Evolutionary conservation across 2,329 filamentous ascomycete species (phyloP), one percentile per base, ranked within the genome.

Genomic region (Thielaviopsis euricoi): DNA sequence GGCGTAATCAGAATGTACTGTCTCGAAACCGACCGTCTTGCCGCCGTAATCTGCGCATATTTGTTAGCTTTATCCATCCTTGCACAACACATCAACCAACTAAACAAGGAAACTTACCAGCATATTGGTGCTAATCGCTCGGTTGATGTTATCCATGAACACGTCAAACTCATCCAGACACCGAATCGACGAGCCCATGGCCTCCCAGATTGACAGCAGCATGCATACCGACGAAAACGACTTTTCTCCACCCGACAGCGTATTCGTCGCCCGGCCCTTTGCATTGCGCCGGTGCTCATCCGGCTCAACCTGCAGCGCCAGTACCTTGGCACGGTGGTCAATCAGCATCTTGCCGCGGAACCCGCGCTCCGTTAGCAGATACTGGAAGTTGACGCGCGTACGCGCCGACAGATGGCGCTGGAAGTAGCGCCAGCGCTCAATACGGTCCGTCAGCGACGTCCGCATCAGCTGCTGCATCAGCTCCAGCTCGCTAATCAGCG

Each of bases 141-240:
- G 83, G 70, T 98, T 98, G 60, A 97, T 88, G 64, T 86, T 89
- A 71, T 98, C 93, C 93, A 98, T 98, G 75, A 96, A 98, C 33
- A 98, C 93, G 68, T 98, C 93, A 67, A 97, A 98, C 71, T 98
- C 93, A 70, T 98, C 93, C 57, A 98, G 76, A 66, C 93, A 98
- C 57, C 93, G 82, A 61, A 98, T 85, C 0, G 90, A 91, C 19
- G 89, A 94, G 12, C 93, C 91, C 85, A 98, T 98, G 29, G 93
- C 91, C 67, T 98, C 93, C 93, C 93, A 98, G 19, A 98, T 85
- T 2, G 89, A 82, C 33, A 98, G 77, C 57, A 98, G 74, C 64
- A 98, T 79, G 71, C 93, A 98, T 60, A 97, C 94, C 3, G 91
- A 95, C 3, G 90, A 94, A 69, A 97, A 98, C 0, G 91, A 97